Percentiles rank a stretch among this genome's conserved stretches.
Evolutionary conservation across 2,329 filamentous ascomycete genomes (phyloP).

Genomic region (Cryphonectria japonica): DNA sequence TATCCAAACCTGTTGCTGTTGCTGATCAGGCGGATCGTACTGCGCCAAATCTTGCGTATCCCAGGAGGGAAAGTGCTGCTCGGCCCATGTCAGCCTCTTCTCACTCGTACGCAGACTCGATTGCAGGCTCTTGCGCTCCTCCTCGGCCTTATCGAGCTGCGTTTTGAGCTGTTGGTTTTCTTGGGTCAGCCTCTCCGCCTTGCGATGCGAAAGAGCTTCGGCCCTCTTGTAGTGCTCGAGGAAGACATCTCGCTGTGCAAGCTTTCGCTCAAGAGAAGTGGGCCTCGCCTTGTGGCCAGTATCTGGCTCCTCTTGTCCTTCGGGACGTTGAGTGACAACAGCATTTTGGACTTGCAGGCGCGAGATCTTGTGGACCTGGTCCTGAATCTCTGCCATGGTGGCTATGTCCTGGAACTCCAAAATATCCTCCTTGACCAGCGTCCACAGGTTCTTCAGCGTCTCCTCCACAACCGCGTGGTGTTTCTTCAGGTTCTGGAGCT

Average conservation of each 20-base stretch:
- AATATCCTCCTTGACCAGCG: background rate
- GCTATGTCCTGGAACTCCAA: background rate
- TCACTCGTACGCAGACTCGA: background rate
- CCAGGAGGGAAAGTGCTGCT: background rate
- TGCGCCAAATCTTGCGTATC: background rate
- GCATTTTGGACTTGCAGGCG: background rate
- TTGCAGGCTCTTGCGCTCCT: slow-evolving; percentile 2
- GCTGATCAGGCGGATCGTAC: background rate
- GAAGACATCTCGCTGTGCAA: background rate
- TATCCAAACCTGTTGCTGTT: background rate
- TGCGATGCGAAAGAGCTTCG: background rate
- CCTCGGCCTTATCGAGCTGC: slow-evolving; percentile 3
- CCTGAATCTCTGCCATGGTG: slow-evolving; percentile 13
- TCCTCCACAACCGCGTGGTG: background rate
- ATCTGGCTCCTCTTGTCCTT: background rate
- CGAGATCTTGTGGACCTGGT: background rate
- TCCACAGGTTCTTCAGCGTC: slow-evolving; percentile 14
- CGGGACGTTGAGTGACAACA: background rate
- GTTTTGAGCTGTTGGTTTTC: slow-evolving; percentile 2
- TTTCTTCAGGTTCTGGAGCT: slow-evolving; percentile 11
- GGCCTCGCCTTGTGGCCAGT: background rate
- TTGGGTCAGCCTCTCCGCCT: background rate
- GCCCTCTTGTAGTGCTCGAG: slow-evolving; percentile 2
- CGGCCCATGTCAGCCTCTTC: background rate
- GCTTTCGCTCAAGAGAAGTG: slow-evolving; percentile 7